These are phyloP conservation scores for Theobroma grandiflorum DNA, from an alignment of 441 rosid genomes.

Conservation along the genomic window DNA sequence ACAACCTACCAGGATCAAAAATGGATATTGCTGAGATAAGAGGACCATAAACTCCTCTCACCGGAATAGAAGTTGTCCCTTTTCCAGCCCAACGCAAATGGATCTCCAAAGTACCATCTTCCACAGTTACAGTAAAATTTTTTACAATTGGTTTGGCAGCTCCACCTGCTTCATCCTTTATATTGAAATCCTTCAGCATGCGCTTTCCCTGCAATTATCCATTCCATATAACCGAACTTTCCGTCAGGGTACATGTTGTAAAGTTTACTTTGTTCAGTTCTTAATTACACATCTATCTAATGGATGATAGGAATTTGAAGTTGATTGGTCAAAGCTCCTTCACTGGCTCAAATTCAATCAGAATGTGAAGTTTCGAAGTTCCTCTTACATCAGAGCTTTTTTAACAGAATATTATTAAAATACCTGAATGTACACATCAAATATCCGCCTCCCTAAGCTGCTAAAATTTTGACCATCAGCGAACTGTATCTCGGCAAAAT, in stretches of 20 bases:
- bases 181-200: conserved; percentile 48
- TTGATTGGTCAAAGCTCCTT: not conserved
- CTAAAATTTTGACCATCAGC: conserved; percentile 38
- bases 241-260: not conserved
- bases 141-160: conserved; percentile 38
- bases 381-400: not conserved
- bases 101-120: conserved; percentile 48
- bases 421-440: conserved; percentile 68
- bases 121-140: conserved; percentile 40
- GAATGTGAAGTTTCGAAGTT: not conserved
- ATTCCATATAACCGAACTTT: not conserved
- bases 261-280: conserved; percentile 29
- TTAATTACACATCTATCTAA: not conserved
- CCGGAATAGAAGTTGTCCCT: conserved; percentile 58
- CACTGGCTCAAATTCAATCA: not conserved
- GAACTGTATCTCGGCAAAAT: conserved; percentile 60
- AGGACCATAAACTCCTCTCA: conserved; percentile 55
- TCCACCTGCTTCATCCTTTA: conserved; percentile 48
- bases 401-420: not conserved
- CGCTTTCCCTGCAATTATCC: conserved; percentile 41
- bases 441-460: conserved; percentile 52
- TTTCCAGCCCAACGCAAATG: conserved; percentile 56
- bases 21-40: conserved; percentile 59
- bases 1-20: conserved; percentile 34
- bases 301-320: not conserved